Base-by-base conservation (phyloP, 805 yeast genomes). In the Wickerhamiella domercqiae region DNA sequence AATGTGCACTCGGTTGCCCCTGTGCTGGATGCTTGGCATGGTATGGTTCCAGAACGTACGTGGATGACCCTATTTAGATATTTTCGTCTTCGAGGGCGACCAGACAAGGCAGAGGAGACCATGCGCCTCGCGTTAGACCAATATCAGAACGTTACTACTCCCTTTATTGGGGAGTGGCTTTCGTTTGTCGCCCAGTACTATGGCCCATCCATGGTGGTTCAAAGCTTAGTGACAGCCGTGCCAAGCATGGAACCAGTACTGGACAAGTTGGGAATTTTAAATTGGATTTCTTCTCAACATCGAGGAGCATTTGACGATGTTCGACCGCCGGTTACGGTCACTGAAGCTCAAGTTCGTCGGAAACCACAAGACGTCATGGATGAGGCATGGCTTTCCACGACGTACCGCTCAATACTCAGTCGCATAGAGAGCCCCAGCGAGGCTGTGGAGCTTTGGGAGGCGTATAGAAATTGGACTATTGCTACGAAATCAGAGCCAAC, bases 351-450 rank as follows among this genome's bases (percentile, higher is more conserved):
- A 9, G 26, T 9, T 9, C 26, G 38, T 39, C 13, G 26, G 26
- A 13, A 13, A 24, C 11, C 11, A 9, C 26, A 13, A 24, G 2
- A 19, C 13, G 19, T 26, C 3, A 28, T 47, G 7, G 48, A 48
- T 24, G 52, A 45, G 30, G 40, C 51, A 7, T 42, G 46, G 45
- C 41, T 54, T 15, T 37, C 22, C 13, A 42, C 49, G 3, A 41
- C 50, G 3, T 55, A 53, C 40, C 45, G 45, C n/a, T 46, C 52
- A 2, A 46, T 51, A 20, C 41, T 55, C 15, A 43, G 47, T 25
- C 38, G 44, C 5, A 40, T 46, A 3, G 47, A 45, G 18, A 40
- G 39, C 14, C n/a, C 30, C 2, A 40, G 40, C 2, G 39, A n/a
- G 4, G 39, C 48, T 14, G 16, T 36, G 29, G 17, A 18, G 3